Base-by-base conservation (phyloP, 2,329 filamentous ascomycete genomes). In the Sporothrix inflata region DNA sequence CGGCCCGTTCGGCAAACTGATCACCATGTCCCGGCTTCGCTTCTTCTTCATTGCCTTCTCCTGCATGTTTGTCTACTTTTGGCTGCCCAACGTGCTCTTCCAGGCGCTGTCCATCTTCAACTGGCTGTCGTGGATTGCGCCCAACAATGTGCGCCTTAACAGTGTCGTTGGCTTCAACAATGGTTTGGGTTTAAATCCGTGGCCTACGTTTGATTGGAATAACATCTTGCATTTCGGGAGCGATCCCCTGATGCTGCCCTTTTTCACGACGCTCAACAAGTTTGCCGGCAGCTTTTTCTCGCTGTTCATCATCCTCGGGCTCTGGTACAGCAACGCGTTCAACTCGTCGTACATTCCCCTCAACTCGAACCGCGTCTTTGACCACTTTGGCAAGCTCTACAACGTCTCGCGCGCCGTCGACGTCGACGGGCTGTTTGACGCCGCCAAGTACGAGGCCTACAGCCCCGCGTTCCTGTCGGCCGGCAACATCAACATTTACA, bases 401-500 rank as follows among this genome's bases (percentile, higher is more conserved):
- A 63, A 63, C n/a, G 57, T 42, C 3, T 42, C 57, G 34, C 34
- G 8, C 9, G 57, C 57, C n/a, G n/a, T 63, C 19, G 34, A 63
- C 34, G 34, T 19, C 3, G 34, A 63, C 27, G 57, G 57, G n/a
- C 57, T 63, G 1, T 63, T 61, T 21, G 60, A 65, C 21, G 21
- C 38, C 38, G 38, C 38, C 60, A 83, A 83, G 70, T 88, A 88
- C 75, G 80, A 82, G 49, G 76, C 78, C 0, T 88, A 88, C 77
- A 87, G 85, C 3, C 85, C 85, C 0, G 85, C 85, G 0, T 88
- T 84, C 75, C 77, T 88, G 34, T 79, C 83, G 0, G 85, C 86
- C 14, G 84, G 82, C 19, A 85, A 85, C 71, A 77, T 86, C n/a
- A 79, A 82, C 40, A 80, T 85, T n/a, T 88, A 88, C 79, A 80